Percentiles rank a stretch among this genome's conserved stretches.
Evolutionary conservation across 805 yeast genomes (phyloP).

Genomic region (Lipomyces sp.): DNA sequence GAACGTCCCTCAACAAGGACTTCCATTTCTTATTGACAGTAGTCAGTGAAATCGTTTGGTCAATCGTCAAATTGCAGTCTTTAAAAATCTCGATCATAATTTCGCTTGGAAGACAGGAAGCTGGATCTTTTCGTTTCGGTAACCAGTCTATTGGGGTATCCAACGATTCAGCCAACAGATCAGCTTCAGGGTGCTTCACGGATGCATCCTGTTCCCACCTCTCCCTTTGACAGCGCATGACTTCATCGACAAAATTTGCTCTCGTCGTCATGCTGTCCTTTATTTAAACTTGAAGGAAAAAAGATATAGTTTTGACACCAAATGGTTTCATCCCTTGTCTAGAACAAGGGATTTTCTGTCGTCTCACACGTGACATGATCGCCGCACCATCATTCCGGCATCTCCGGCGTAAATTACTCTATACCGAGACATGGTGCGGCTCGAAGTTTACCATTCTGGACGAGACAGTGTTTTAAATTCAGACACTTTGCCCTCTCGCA

Average conservation of each 20-base stretch:
- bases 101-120: neutral
- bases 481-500: no score
- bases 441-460: no score
- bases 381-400: no score
- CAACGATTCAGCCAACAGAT: neutral
- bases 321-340: neutral
- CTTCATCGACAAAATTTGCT: neutral
- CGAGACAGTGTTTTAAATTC: no score
- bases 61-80: neutral
- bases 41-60: neutral
- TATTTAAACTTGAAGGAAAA: neutral
- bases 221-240: neutral
- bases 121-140: slow-evolving; percentile 2
- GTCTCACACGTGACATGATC: neutral
- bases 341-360: neutral
- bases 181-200: neutral
- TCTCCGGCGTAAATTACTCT: no score
- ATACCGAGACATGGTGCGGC: no score
- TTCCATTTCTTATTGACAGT: neutral
- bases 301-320: neutral
- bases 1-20: neutral
- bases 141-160: slow-evolving; percentile 1
- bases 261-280: neutral
- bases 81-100: neutral
- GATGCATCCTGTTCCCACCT: neutral